These are phyloP conservation scores for Naganishia albida DNA, from an alignment of 1,284 basidiomycete genomes.

Conservation along the genomic window DNA sequence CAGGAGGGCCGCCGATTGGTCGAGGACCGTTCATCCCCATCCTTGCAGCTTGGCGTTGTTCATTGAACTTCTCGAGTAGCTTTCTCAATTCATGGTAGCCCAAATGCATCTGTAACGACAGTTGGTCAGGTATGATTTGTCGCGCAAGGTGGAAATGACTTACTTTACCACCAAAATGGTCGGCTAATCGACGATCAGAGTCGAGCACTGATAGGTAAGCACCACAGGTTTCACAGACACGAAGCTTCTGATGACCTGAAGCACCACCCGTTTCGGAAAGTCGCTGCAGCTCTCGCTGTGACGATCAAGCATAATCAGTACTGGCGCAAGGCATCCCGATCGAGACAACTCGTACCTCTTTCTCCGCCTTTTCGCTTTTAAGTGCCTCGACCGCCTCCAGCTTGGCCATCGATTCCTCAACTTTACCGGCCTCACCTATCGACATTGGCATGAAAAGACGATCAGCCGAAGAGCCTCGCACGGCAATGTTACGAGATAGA, in stretches of 20 bases:
- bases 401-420: constrained; percentile 97
- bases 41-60: constrained; percentile 81
- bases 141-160: constrained; percentile 39
- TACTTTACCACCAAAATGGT: constrained; percentile 99
- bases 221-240: constrained; percentile 99
- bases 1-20: constrained; percentile 12
- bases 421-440: constrained; percentile 86
- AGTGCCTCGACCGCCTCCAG: constrained; percentile 96
- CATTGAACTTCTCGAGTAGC: constrained; percentile 83
- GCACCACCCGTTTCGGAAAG: constrained; percentile 97
- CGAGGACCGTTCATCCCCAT: constrained; percentile 52
- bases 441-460: constrained; percentile 43
- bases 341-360: constrained; percentile 66
- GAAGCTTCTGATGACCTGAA: constrained; percentile 96
- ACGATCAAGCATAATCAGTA: constrained; percentile 27
- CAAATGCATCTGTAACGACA: constrained; percentile 78
- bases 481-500: constrained; percentile 34
- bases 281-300: constrained; percentile 86
- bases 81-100: constrained; percentile 97
- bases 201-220: constrained; percentile 97
- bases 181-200: constrained; percentile 95
- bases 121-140: no score
- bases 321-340: neutral
- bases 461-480: constrained; percentile 33
- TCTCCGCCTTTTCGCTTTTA: constrained; percentile 92